Evolutionary conservation across 345 rosid genomes (phyloP).

Genomic region (Acer campestre): DNA sequence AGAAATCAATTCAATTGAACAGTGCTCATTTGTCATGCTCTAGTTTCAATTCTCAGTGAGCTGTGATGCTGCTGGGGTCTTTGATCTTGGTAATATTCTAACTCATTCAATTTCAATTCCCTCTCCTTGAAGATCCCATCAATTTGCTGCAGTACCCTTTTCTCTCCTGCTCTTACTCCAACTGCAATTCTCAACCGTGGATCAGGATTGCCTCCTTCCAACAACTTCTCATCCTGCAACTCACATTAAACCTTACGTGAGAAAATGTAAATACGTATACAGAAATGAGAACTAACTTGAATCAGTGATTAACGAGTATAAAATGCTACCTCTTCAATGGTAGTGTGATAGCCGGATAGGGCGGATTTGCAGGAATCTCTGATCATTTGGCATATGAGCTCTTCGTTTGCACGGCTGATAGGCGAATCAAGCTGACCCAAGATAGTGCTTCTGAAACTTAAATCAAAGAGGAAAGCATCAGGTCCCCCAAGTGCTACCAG

Average conservation of each 20-base stretch:
- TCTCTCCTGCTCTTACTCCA: constrained; percentile 75
- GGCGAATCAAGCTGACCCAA: constrained; percentile 93
- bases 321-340: constrained; percentile 72
- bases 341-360: constrained; percentile 65
- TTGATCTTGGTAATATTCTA: constrained; percentile 89
- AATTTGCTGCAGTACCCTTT: constrained; percentile 80
- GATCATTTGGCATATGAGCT: constrained; percentile 76
- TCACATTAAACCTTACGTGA: neutral
- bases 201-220: constrained; percentile 47
- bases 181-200: constrained; percentile 60
- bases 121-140: constrained; percentile 62
- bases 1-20: too few species aligned
- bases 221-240: constrained; percentile 72
- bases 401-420: constrained; percentile 80
- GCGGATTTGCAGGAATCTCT: constrained; percentile 83
- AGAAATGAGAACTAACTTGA: neutral
- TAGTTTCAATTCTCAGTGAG: neutral
- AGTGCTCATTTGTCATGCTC: neutral
- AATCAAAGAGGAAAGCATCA: constrained; percentile 78
- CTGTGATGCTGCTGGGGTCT: constrained; percentile 32
- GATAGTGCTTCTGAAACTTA: constrained; percentile 71
- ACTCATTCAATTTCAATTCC: constrained; percentile 61
- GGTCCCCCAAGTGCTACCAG: constrained; percentile 84
- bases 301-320: neutral
- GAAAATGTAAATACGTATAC: neutral